phyloP scores from a whole-genome alignment of 768 basidiomycete species.

The Tylopilus rubrobrunneus region DNA sequence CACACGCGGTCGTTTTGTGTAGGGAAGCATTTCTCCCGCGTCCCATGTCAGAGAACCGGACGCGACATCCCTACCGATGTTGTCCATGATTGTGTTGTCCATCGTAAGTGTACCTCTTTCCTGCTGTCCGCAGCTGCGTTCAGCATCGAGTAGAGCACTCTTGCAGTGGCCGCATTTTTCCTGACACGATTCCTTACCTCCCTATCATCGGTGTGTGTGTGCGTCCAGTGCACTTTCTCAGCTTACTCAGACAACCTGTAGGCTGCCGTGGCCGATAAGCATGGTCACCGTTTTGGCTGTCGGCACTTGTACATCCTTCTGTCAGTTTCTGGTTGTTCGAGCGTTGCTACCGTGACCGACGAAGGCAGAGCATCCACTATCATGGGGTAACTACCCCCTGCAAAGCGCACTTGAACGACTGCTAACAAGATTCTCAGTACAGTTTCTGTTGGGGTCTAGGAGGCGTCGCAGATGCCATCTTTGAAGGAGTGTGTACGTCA shows the following conservation, averaged over 20 bases:
- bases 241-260: neutral
- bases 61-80: conserved; percentile 74
- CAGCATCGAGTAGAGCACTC: conserved; percentile 61
- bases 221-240: too few species aligned
- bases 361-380: conserved; percentile 94
- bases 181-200: conserved; percentile 95
- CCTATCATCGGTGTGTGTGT: conserved; percentile 80
- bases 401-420: neutral
- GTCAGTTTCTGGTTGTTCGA: conserved; percentile 82
- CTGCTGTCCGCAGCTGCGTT: neutral
- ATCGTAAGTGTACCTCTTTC: conserved; percentile 55
- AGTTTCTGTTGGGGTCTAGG: conserved; percentile 97
- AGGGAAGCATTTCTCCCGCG: conserved; percentile 29
- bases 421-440: conserved; percentile 2
- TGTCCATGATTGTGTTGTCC: conserved; percentile 72
- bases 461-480: conserved; percentile 84
- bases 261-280: conserved; percentile 18
- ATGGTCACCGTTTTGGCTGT: conserved; percentile 74
- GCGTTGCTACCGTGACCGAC: conserved; percentile 85
- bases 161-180: conserved; percentile 87
- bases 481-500: conserved; percentile 78
- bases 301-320: conserved; percentile 69
- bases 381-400: conserved; percentile 51
- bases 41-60: conserved; percentile 54
- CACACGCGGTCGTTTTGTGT: too few species aligned